Evolutionary conservation across 345 rosid genomes (phyloP).

Genomic region (Brassica carinata): DNA sequence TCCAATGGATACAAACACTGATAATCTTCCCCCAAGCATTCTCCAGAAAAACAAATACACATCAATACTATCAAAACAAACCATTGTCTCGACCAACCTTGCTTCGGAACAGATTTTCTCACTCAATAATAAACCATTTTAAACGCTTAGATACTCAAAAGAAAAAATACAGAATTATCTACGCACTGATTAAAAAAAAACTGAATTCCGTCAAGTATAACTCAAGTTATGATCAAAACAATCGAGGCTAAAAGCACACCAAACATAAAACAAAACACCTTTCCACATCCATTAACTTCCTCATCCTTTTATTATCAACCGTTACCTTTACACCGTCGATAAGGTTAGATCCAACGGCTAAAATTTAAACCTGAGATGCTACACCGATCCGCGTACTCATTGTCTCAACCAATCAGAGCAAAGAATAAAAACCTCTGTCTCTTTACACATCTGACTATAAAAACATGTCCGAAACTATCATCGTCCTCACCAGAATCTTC

Average conservation of each 20-base stretch:
- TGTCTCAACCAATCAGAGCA: neutral
- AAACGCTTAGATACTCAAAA: conserved; percentile 12
- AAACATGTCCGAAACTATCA: neutral
- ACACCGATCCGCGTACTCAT: neutral
- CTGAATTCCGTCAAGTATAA: conserved; percentile 13
- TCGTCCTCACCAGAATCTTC: conserved; percentile 27
- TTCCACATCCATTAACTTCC: conserved; percentile 31
- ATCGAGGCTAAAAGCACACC: conserved; percentile 76
- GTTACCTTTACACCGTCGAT: conserved; percentile 49
- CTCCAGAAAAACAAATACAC: conserved; percentile 19
- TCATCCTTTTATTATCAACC: conserved; percentile 17
- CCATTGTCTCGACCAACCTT: conserved; percentile 56
- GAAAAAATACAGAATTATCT: conserved; percentile 56
- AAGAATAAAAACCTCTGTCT: neutral
- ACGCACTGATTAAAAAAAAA: conserved; percentile 30
- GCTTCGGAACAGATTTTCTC: conserved; percentile 47
- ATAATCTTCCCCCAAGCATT: conserved; percentile 1
- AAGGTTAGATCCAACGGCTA: conserved; percentile 52
- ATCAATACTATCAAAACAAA: conserved; percentile 54
- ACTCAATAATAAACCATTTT: neutral
- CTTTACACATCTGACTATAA: neutral
- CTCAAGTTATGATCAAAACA: conserved; percentile 40
- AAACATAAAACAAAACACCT: conserved; percentile 38
- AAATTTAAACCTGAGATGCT: neutral
- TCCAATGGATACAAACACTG: conserved; percentile 16